Conservation (phyloP, 208 protist species). For the Sergeia podlipaevii region DNA sequence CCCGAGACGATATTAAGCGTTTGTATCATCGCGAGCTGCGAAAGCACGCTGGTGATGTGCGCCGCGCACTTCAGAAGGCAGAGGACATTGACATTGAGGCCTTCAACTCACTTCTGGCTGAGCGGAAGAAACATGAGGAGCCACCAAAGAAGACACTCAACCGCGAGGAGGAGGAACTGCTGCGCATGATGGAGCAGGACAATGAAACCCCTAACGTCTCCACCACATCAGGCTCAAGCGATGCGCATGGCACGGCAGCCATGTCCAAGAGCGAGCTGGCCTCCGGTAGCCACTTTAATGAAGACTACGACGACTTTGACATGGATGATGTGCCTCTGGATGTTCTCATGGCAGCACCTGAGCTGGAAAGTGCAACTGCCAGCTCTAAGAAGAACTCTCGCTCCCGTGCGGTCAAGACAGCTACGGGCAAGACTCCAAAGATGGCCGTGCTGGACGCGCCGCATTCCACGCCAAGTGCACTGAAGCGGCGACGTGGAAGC, state of each 20-base stretch:
- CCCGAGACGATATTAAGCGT: conserved; percentile 71
- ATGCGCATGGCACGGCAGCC: neutral
- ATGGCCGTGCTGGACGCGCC: too few species aligned
- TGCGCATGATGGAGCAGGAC: conserved; percentile 30
- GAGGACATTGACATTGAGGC: conserved; percentile 59
- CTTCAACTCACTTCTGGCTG: conserved; percentile 49
- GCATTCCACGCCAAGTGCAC: neutral
- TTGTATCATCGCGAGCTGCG: conserved; percentile 81
- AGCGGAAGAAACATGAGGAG: conserved; percentile 26
- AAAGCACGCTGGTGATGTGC: conserved; percentile 43
- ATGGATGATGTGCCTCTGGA: too few species aligned
- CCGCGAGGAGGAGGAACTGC: conserved; percentile 53
- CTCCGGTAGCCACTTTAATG: too few species aligned
- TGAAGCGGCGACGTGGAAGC: neutral
- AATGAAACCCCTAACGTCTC: neutral
- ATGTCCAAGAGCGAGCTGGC: neutral
- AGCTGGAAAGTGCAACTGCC: too few species aligned
- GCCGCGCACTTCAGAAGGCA: conserved; percentile 39
- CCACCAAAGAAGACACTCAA: conserved; percentile 38
- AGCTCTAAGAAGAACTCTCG: too few species aligned
- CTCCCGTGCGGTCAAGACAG: too few species aligned
- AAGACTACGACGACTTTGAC: too few species aligned
- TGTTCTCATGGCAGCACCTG: too few species aligned
- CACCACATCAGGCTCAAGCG: neutral
- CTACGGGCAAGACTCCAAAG: too few species aligned